These are phyloP conservation scores for Saccharomyces kudriavzevii DNA, from an alignment of 805 yeast species.

Conservation along the genomic window DNA sequence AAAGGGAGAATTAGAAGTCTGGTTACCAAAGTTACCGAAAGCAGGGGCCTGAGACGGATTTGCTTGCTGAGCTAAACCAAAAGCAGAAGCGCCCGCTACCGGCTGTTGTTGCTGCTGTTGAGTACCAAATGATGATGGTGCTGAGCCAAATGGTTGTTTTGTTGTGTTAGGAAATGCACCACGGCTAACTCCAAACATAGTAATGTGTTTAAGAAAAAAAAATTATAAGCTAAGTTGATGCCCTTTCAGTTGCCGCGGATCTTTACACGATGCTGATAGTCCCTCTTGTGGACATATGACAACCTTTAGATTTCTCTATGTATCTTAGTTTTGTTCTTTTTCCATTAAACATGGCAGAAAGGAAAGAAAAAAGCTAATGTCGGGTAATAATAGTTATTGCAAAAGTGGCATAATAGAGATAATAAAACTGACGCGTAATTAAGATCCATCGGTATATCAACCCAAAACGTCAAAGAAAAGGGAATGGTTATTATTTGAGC, in stretches of 20 bases:
- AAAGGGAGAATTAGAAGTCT: slow-evolving; percentile 3
- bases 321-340: not conserved
- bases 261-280: not conserved
- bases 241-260: not conserved
- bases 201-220: not conserved
- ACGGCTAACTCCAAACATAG: slow-evolving; percentile 17
- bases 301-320: not conserved
- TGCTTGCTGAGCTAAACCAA: slow-evolving; percentile 25
- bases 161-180: slow-evolving; percentile 15
- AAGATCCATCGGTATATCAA: not conserved
- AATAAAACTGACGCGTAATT: not conserved
- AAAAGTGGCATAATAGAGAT: not conserved
- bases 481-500: not conserved
- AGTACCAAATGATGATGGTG: slow-evolving; percentile 16
- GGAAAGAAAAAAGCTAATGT: not conserved
- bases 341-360: not conserved
- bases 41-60: not conserved
- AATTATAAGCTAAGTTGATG: not conserved
- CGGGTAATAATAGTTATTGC: not conserved
- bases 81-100: slow-evolving; percentile 7
- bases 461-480: not conserved
- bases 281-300: not conserved
- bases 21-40: slow-evolving; percentile 5
- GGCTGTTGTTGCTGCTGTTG: slow-evolving; percentile 18
- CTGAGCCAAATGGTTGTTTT: slow-evolving; percentile 16